These are phyloP conservation scores for Pachysandra terminalis DNA, from an alignment of 164 flowering plant species.

Conservation along the genomic window DNA sequence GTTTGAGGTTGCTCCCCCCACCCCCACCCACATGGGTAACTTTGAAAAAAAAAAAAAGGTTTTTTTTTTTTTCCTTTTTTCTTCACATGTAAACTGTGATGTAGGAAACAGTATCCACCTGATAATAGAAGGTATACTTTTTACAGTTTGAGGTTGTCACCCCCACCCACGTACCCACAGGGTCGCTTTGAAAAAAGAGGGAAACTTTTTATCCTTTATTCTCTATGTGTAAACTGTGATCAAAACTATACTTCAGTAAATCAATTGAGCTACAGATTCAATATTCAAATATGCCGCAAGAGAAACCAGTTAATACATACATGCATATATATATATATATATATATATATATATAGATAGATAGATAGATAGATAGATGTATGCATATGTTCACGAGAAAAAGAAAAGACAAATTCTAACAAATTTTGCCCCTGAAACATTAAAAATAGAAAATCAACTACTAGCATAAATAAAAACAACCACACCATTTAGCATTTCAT, in stretches of 20 bases:
- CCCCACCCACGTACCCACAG: too few species aligned
- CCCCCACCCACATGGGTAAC: too few species aligned
- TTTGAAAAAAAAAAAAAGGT: too few species aligned
- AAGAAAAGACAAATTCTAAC: background rate
- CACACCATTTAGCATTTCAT: background rate
- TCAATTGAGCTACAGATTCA: background rate
- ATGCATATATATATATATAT: background rate
- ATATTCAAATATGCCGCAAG: background rate
- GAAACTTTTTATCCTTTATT: background rate
- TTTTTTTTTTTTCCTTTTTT: too few species aligned
- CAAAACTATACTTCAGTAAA: background rate
- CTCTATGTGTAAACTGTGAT: background rate
- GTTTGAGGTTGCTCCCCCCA: too few species aligned
- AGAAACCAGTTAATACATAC: background rate
- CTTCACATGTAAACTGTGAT: too few species aligned
- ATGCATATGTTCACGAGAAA: background rate
- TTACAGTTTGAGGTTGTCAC: too few species aligned
- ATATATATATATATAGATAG: too few species aligned
- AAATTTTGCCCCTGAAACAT: background rate
- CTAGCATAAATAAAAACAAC: background rate
- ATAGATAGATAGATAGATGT: too few species aligned
- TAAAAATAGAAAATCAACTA: background rate
- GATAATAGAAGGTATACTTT: too few species aligned
- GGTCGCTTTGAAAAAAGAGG: too few species aligned
- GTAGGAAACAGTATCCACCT: too few species aligned